A percentile compares a stretch with the other conserved stretches of the same genome.
Conservation (phyloP, 257 asterid genomes). For the Petunia secreta region DNA sequence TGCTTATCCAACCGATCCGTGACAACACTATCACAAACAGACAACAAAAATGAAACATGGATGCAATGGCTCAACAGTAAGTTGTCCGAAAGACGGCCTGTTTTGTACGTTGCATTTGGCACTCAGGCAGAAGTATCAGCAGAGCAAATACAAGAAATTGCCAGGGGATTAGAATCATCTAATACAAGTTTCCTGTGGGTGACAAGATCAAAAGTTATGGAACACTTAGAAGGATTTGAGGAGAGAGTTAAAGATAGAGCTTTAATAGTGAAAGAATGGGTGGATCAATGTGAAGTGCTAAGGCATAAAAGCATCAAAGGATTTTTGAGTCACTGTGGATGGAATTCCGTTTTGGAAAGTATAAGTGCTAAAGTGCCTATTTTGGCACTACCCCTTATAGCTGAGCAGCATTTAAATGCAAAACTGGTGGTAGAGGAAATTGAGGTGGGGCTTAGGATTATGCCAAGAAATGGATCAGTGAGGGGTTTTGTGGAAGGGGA, state of each 20-base stretch:
- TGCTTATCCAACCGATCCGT: constrained; percentile 36
- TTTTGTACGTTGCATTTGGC: constrained; percentile 76
- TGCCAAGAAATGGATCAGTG: constrained; percentile 47
- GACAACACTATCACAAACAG: background rate
- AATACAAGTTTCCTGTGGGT: constrained; percentile 66
- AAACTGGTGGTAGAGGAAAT: constrained; percentile 53
- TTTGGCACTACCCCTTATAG: constrained; percentile 69
- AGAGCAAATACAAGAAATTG: constrained; percentile 58
- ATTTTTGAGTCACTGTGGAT: constrained; percentile 80
- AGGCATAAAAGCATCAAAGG: constrained; percentile 50
- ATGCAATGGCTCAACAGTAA: constrained; percentile 52
- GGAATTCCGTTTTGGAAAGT: constrained; percentile 76
- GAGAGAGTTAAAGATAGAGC: constrained; percentile 43
- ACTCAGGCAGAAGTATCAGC: constrained; percentile 62
- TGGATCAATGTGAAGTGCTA: constrained; percentile 55
- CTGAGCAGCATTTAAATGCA: constrained; percentile 76
- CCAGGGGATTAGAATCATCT: constrained; percentile 57
- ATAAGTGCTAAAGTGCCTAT: constrained; percentile 59
- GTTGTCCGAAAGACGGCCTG: constrained; percentile 34
- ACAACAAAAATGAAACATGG: constrained; percentile 30
- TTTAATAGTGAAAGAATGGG: constrained; percentile 61
- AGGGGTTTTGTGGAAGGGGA: constrained; percentile 49
- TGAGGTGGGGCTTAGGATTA: constrained; percentile 55
- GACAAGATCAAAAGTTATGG: constrained; percentile 27
- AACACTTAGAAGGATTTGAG: constrained; percentile 30